Evolutionary conservation across 164 flowering plant genomes (phyloP), one percentile per base, ranked within the genome.

Genomic region (Berberis thunbergii): DNA sequence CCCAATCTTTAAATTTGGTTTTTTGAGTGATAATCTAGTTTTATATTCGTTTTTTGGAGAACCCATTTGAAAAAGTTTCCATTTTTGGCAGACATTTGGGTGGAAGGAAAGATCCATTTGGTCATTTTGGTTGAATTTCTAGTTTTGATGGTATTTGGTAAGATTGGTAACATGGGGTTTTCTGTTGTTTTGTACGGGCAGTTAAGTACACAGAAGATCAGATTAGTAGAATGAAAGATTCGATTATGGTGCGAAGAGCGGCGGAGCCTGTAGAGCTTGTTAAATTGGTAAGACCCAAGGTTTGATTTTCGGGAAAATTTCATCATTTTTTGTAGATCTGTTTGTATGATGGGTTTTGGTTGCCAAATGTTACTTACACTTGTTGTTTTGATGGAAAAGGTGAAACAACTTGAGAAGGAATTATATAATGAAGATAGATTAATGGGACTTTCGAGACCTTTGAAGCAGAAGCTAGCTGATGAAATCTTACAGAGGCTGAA

Each of bases 161-260:
- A 26, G 26, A 26, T 26, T 26, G 26, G 26, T 26, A 26, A 26
- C 26, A 61, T 59, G 60, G 8, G 55, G 56, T 59, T 41, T 6
- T 7, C 39, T 55, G 60, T 56, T 65, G 64, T n/a, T 45, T 62
- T 49, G 65, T 53, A 69, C 64, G 77, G 91, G 97, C 62, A 67
- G 77, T 70, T 69, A 78, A 72, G 68, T 91, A 89, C 60, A 82
- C 85, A 2, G 79, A 89, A 26, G 88, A 86, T 73, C 96, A 95
- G 80, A 81, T 86, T 70, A 79, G 68, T 76, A 86, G 73, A 76
- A 95, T 91, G 93, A 85, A 88, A 62, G 98, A 89, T 43, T 85
- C 97, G 1, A 79, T 89, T 61, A 78, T 71, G 72, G 73, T 91
- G 62, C 81, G 99, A 59, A 84, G 71, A 70, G 86, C 73, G 2